Conservation (phyloP, 2,329 filamentous ascomycete species). For the Ophiostoma tasmaniense region DNA sequence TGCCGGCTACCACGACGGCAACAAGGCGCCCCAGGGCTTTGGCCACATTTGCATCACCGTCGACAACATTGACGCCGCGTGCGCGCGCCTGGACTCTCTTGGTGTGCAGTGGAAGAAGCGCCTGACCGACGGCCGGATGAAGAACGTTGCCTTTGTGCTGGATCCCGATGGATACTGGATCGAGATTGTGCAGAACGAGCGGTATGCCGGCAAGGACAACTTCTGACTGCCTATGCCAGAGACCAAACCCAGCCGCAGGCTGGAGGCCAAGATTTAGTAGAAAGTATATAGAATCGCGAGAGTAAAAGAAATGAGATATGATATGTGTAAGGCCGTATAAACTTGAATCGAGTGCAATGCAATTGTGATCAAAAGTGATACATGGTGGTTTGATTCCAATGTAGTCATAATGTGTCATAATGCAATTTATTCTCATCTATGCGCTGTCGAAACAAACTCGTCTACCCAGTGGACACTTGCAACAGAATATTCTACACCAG, state of each 20-base stretch:
- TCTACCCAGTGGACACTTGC: no score
- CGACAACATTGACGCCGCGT: constrained; percentile 82
- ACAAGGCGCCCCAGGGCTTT: constrained; percentile 84
- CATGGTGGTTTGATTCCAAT: no score
- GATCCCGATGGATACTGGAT: constrained; percentile 86
- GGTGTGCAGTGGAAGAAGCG: constrained; percentile 91
- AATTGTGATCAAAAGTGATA: no score
- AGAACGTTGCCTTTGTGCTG: constrained; percentile 83
- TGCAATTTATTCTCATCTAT: neutral
- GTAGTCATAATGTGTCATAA: no score
- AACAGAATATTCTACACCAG: constrained; percentile 5
- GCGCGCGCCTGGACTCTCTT: constrained; percentile 72
- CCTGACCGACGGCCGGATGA: constrained; percentile 85
- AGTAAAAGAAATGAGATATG: neutral
- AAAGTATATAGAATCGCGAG: constrained; percentile 14
- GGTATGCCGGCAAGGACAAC: constrained; percentile 46
- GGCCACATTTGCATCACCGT: constrained; percentile 86
- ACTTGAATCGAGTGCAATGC: neutral
- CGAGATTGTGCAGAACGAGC: constrained; percentile 71
- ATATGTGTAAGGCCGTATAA: neutral
- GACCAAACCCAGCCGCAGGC: neutral
- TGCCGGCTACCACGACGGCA: constrained; percentile 78
- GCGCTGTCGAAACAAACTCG: neutral
- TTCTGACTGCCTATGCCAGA: constrained; percentile 28
- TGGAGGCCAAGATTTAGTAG: neutral